These are phyloP conservation scores for Beauveria sp. DNA, from an alignment of 2,329 filamentous ascomycete species.

Conservation along the genomic window DNA sequence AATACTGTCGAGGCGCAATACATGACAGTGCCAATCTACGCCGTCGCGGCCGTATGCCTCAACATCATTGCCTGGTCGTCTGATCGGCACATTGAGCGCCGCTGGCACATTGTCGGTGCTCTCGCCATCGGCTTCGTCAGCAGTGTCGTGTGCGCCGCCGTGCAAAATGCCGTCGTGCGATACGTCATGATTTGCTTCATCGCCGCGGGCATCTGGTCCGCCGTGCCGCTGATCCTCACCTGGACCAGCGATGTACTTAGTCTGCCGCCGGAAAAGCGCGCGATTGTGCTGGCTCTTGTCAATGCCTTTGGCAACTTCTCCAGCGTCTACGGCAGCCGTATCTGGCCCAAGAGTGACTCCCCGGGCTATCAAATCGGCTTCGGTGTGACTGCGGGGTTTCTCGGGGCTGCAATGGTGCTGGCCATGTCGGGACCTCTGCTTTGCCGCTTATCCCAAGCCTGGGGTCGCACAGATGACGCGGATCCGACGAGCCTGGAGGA, in stretches of 20 bases:
- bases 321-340: conserved; percentile 23
- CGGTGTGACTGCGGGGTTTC: conserved; percentile 22
- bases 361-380: conserved; percentile 22
- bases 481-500: neutral
- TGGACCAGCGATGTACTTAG: conserved; percentile 22
- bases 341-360: conserved; percentile 21
- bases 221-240: conserved; percentile 20
- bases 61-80: conserved; percentile 19
- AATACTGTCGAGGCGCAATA: conserved; percentile 35
- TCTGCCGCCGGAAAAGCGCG: conserved; percentile 24
- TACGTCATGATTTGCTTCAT: conserved; percentile 24
- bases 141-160: conserved; percentile 18
- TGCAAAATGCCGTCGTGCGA: conserved; percentile 17
- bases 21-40: conserved; percentile 33
- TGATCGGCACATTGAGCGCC: conserved; percentile 15
- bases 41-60: conserved; percentile 19
- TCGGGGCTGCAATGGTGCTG: conserved; percentile 19
- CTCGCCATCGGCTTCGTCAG: conserved; percentile 16
- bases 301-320: conserved; percentile 26
- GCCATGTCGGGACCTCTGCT: conserved; percentile 18
- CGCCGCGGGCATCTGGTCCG: conserved; percentile 20
- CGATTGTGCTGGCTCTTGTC: conserved; percentile 24
- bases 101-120: conserved; percentile 17
- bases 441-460: conserved; percentile 8
- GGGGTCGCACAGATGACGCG: neutral